phyloP scores from a whole-genome alignment of 2,329 filamentous ascomycete genomes.

The Aschersonia sp. region DNA sequence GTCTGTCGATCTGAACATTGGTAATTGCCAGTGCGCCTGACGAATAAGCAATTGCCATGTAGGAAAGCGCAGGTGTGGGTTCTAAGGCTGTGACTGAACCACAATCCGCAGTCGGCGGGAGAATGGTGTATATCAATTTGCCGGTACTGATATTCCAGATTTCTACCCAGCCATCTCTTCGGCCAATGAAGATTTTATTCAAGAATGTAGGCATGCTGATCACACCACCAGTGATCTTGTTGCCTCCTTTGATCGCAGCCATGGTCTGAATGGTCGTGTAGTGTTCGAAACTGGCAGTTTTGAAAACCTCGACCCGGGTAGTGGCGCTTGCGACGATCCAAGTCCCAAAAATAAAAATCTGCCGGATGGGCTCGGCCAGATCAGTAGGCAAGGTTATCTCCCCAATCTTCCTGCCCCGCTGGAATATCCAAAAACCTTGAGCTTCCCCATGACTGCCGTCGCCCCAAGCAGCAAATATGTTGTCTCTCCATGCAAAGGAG shows the following conservation, averaged over 20 bases:
- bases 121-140: constrained; percentile 80
- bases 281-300: constrained; percentile 66
- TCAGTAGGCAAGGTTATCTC: constrained; percentile 57
- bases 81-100: constrained; percentile 80
- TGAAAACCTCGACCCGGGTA: constrained; percentile 80
- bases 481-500: constrained; percentile 74
- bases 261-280: constrained; percentile 69
- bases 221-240: constrained; percentile 62
- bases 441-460: constrained; percentile 33
- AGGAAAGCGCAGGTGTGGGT: constrained; percentile 67
- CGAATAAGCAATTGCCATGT: constrained; percentile 79
- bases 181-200: constrained; percentile 88
- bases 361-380: constrained; percentile 55
- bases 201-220: constrained; percentile 87
- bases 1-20: constrained; percentile 66
- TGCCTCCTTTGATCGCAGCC: constrained; percentile 40
- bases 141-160: constrained; percentile 95
- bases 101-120: constrained; percentile 56
- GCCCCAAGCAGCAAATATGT: constrained; percentile 83
- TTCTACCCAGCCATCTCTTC: constrained; percentile 77
- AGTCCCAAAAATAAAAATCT: constrained; percentile 71
- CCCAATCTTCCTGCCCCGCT: constrained; percentile 72
- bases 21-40: constrained; percentile 67
- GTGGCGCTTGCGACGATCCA: constrained; percentile 76
- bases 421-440: constrained; percentile 78